A percentile compares a stretch with the other conserved stretches of the same genome.
These are phyloP conservation scores for Backusella tuberculispora DNA, from an alignment of 192 early-diverging fungal genomes.

Conservation along the genomic window DNA sequence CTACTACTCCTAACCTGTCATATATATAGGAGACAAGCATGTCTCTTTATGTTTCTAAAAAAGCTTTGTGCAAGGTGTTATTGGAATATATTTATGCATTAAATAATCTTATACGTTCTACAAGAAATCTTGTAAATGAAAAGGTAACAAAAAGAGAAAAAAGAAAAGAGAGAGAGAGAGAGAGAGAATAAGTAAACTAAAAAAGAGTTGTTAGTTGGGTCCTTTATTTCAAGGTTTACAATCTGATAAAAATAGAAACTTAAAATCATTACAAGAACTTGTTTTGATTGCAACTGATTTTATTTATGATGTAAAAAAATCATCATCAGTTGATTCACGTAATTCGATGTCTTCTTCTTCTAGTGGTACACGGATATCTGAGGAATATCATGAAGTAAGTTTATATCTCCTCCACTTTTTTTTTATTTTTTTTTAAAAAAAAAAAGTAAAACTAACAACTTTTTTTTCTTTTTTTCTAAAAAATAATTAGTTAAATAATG, in stretches of 20 bases:
- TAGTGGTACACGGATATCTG: neutral
- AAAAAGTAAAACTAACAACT: too few species aligned
- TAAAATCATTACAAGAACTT: constrained; percentile 16
- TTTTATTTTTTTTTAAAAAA: too few species aligned
- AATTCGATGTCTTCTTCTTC: neutral
- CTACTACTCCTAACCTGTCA: neutral
- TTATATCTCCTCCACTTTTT: neutral
- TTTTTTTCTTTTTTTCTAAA: too few species aligned
- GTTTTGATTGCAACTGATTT: constrained; percentile 15
- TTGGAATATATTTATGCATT: constrained; percentile 26
- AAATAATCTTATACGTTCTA: constrained; percentile 12
- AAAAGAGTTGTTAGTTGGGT: constrained; percentile 1
- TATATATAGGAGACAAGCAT: constrained; percentile 20
- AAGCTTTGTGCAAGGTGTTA: constrained; percentile 17
- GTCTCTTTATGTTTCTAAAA: constrained; percentile 19
- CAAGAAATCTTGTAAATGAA: constrained; percentile 5
- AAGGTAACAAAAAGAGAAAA: neutral
- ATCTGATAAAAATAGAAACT: constrained; percentile 22
- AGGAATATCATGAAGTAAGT: constrained; percentile 18
- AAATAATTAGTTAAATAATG: constrained; percentile 20
- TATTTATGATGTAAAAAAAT: constrained; percentile 16
- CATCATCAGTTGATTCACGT: neutral
- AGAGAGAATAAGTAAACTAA: neutral
- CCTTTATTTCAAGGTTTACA: constrained; percentile 22
- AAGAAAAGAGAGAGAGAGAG: neutral